Evolutionary conservation across 2,329 filamentous ascomycete genomes (phyloP).

Genomic region (Lomentospora prolificans): DNA sequence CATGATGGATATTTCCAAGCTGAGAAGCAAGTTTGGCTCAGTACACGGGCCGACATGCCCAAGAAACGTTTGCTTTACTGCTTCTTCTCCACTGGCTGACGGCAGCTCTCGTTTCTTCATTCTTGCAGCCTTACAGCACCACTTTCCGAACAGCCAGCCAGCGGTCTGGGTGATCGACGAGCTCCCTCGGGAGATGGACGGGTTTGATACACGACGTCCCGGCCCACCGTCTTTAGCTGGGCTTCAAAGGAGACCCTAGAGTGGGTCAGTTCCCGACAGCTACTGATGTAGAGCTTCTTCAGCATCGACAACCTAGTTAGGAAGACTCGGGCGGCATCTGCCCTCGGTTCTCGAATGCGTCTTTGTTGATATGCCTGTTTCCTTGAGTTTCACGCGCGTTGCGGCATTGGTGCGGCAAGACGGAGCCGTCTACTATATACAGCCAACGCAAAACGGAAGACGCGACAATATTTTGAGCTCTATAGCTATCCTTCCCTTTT

Average conservation of each 20-base stretch:
- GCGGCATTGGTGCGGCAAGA: background rate
- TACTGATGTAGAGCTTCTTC: background rate
- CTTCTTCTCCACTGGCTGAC: background rate
- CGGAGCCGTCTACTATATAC: background rate
- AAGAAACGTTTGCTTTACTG: too few species aligned
- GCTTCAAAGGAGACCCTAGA: too few species aligned
- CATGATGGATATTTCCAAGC: too few species aligned
- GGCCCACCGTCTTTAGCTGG: too few species aligned
- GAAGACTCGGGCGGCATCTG: too few species aligned
- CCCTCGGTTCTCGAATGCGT: background rate
- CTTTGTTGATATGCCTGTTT: background rate
- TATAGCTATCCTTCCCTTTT: too few species aligned
- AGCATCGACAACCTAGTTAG: too few species aligned
- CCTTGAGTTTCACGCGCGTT: background rate
- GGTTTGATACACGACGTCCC: background rate
- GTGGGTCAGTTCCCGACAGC: too few species aligned
- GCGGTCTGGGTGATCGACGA: background rate
- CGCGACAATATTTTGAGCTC: too few species aligned
- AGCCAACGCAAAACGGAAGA: background rate
- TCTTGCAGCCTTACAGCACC: background rate
- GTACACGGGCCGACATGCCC: too few species aligned
- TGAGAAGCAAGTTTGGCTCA: too few species aligned
- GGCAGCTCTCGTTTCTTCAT: background rate
- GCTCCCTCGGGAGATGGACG: background rate
- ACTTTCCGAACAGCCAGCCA: too few species aligned